Evolutionary conservation across 2,329 filamentous ascomycete species (phyloP), one percentile per base, ranked within the genome.

Genomic region (Aureobasidium sp.): DNA sequence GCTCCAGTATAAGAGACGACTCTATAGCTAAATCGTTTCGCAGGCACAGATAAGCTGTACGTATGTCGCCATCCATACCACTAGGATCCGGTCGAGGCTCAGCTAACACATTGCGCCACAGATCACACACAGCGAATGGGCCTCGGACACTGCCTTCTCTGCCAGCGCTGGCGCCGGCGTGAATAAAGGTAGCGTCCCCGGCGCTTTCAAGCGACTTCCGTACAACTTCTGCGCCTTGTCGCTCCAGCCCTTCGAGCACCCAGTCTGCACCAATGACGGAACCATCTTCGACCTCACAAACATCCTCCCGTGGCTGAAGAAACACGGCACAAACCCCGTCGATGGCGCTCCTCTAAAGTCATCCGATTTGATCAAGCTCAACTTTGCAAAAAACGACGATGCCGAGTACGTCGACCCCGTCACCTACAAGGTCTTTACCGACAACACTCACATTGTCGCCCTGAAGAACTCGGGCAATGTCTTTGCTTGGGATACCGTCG

Each of bases 91-190:
- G 12, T 34, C 37, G 27, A 37, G 22, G 29, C 37, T 11, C 20
- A 41, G 36, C 61, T 62, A 20, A 61, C 57, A 15, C 4, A 17
- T 22, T 3, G 29, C 31, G 14, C 15, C 62, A 56, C 67, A 86
- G 82, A 99, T 99, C 71, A 99, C 94, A 61, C 95, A 99, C 78
- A 95, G 90, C 44, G 94, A 99, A 81, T 99, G 94, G 94, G 87
- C 91, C 8, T 96, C 91, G 6, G 86, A 88, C 52, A 92, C 97
- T 75, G 87, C 90, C 63, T 97, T 90, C 76, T 89, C 89, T 36
- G 91, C 91, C 67, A 92, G 87, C 72, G 87, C 87, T 62, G 86
- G 85, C 68, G 84, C 88, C 62, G 87, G 86, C 56, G 78, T 80
- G 74, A 82, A 72, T 73, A 86, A 77, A 75, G 81, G 70, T 66